phyloP scores from a whole-genome alignment of 139 green algal genomes.

The Dunaliella sp. region DNA sequence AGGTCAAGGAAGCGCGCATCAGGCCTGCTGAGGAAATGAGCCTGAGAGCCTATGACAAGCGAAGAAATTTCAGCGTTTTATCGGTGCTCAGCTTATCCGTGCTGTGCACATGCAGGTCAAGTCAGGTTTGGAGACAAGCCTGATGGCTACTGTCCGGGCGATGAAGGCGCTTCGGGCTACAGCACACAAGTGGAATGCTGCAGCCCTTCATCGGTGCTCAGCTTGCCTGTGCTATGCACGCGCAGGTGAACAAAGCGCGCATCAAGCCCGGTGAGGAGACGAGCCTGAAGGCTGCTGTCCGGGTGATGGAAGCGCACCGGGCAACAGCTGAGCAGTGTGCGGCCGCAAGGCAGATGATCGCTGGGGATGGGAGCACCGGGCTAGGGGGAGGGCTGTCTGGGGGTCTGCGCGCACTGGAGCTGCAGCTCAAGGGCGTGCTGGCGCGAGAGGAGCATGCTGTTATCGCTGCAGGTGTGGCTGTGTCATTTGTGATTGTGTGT shows the following conservation, averaged over 20 bases:
- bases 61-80: too few relatives aligned
- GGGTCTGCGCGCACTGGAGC: slow-evolving; percentile 24
- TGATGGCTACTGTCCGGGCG: slow-evolving; percentile 16
- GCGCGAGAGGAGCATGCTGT: slow-evolving; percentile 8
- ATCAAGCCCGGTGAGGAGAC: slow-evolving; percentile 18
- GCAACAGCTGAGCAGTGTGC: slow-evolving; percentile 27
- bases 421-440: slow-evolving; percentile 27
- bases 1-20: slow-evolving; percentile 29
- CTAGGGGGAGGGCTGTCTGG: neutral
- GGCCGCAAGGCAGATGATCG: neutral
- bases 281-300: slow-evolving; percentile 14
- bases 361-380: neutral
- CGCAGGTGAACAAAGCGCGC: slow-evolving; percentile 31
- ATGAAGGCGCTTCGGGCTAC: slow-evolving; percentile 28
- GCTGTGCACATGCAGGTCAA: too few relatives aligned
- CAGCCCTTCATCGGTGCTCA: neutral
- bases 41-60: too few relatives aligned
- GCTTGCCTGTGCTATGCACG: neutral
- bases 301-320: slow-evolving; percentile 30
- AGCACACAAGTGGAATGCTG: slow-evolving; percentile 31
- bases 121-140: slow-evolving; percentile 15
- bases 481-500: too few relatives aligned
- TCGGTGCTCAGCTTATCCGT: too few relatives aligned
- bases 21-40: too few relatives aligned
- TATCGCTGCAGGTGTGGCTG: neutral